Base-by-base conservation (phyloP, 2,329 filamentous ascomycete species). In the Metarhizium brunneum region DNA sequence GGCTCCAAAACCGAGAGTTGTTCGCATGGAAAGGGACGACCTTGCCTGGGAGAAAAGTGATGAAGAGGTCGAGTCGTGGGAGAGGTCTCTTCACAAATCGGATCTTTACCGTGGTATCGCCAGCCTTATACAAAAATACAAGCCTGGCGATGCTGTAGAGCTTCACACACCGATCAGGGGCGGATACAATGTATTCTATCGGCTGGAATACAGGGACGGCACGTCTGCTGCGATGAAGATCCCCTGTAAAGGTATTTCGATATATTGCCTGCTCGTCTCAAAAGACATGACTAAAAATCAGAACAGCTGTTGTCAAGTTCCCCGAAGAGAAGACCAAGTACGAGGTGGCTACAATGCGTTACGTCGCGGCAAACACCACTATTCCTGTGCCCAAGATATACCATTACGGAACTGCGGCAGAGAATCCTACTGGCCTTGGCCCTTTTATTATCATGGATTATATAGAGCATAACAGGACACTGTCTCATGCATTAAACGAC, bases 391-490 rank as follows among this genome's bases (percentile, higher is more conserved):
- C 68, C 2, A 51, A 64, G n/a, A 45, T 45, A 45, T 45, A 45
- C 42, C 58, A 69, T 54, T 66, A 61, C 50, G 68, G 68, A 3
- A 65, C 59, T 6, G 64, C 63, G 6, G 61, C 56, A 2, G 66
- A 70, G 10, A 70, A 70, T 11, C 66, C 69, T 1, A 61, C 59
- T n/a, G 64, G 66, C 0, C 55, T 71, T 11, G 69, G 70, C 0
- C 68, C 69, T 0, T 71, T 72, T 48, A 68, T 72, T 20, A 68
- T 73, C 32, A 71, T 72, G 65, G 64, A 72, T 3, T 69, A 69
- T 48, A 61, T 69, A 47, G 62, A 68, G 2, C 62, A 68, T 48
- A 38, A 66, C 5, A 55, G 38, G 50, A 66, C 56, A n/a, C 62
- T 71, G 60, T 66, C 62, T 25, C 49, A 61, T 18, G 61, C 57